Evolutionary conservation across 805 yeast species (phyloP).

Genomic region (Saitoella complicata): DNA sequence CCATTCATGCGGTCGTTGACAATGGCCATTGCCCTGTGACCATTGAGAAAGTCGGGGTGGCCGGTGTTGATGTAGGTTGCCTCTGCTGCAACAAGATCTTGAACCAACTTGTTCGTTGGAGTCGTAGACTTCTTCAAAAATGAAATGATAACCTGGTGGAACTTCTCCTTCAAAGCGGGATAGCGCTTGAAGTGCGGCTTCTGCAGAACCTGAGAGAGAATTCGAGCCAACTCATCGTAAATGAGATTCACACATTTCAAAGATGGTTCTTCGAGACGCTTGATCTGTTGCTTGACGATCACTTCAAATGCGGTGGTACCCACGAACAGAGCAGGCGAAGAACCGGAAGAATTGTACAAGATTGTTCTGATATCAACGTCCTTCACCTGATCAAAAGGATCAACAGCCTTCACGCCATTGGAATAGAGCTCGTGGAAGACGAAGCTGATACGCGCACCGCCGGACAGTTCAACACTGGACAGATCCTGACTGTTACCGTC

Average conservation of each 20-base stretch:
- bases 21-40: conserved; percentile 85
- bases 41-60: conserved; percentile 89
- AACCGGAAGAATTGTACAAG: conserved; percentile 91
- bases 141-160: conserved; percentile 62
- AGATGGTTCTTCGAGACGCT: conserved; percentile 87
- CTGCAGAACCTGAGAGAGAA: conserved; percentile 64
- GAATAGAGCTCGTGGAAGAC: conserved; percentile 93
- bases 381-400: conserved; percentile 91
- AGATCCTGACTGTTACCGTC: conserved; percentile 88
- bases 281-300: conserved; percentile 82
- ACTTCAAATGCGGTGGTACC: conserved; percentile 97
- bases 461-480: conserved; percentile 77
- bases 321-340: conserved; percentile 88
- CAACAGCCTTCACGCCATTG: conserved; percentile 79
- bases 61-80: conserved; percentile 94
- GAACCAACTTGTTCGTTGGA: conserved; percentile 76
- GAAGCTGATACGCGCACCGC: conserved; percentile 94
- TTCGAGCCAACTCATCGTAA: conserved; percentile 87
- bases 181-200: conserved; percentile 76
- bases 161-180: conserved; percentile 77
- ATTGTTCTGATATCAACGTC: conserved; percentile 93
- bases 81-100: conserved; percentile 70
- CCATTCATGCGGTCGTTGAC: conserved; percentile 79
- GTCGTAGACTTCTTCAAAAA: conserved; percentile 60
- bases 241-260: conserved; percentile 75